Conservation (phyloP, 345 rosid species). For the Populus ilicifolia region DNA sequence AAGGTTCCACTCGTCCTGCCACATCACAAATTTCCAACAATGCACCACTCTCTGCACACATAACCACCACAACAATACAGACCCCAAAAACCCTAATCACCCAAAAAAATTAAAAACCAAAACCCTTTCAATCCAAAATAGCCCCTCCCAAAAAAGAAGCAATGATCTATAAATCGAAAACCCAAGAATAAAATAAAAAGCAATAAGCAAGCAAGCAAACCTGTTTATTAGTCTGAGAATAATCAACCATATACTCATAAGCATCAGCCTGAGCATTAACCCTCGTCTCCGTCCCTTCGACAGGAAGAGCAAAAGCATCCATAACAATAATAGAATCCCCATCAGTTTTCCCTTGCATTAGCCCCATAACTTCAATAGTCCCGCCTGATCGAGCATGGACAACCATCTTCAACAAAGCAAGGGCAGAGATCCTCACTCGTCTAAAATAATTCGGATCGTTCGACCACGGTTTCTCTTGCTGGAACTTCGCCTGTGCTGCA, state of each 20-base stretch:
- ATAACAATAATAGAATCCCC: conserved; percentile 95
- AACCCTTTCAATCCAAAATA: no score
- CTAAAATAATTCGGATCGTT: conserved; percentile 92
- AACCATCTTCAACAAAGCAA: conserved; percentile 97
- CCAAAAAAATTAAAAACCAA: background rate
- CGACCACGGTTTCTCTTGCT: conserved; percentile 93
- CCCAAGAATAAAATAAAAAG: background rate
- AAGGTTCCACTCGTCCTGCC: background rate
- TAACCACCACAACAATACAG: background rate
- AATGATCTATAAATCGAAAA: background rate
- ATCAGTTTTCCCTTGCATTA: conserved; percentile 98
- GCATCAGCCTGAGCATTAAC: conserved; percentile 99
- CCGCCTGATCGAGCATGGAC: conserved; percentile 99
- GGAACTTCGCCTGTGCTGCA: conserved; percentile 57
- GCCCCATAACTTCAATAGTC: conserved; percentile 97
- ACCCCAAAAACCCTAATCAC: background rate
- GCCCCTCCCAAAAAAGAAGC: background rate
- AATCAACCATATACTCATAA: conserved; percentile 98
- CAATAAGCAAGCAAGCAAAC: conserved; percentile 22
- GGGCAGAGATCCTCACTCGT: conserved; percentile 96
- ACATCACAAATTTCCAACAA: background rate
- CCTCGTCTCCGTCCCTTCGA: conserved; percentile 96
- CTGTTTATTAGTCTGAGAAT: conserved; percentile 95
- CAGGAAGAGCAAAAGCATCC: conserved; percentile 99
- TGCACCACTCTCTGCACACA: background rate